These are phyloP conservation scores for Sequoiadendron giganteum DNA, from an alignment of 75 land plant species.

Conservation along the genomic window DNA sequence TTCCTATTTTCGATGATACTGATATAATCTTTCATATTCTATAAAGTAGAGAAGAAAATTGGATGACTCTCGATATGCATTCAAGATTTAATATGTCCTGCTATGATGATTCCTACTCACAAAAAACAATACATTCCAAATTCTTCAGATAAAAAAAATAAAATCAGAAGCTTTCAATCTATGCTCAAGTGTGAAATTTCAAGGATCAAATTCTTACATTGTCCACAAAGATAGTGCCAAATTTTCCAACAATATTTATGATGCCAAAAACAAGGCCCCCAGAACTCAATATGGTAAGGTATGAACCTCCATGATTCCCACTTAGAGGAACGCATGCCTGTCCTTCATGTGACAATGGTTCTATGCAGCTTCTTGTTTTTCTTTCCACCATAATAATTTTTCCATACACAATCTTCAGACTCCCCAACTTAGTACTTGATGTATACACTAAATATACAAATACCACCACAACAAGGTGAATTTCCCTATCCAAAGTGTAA, in stretches of 20 bases:
- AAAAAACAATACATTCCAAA: not conserved
- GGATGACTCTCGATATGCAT: not conserved
- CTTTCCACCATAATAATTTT: slow-evolving; percentile 57
- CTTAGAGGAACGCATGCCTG: slow-evolving; percentile 90
- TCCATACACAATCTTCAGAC: slow-evolving; percentile 76
- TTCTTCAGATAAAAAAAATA: not conserved
- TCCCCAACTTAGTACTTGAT: slow-evolving; percentile 75
- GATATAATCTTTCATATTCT: too few relatives aligned
- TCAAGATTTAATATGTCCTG: not conserved
- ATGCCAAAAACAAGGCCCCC: slow-evolving; percentile 95
- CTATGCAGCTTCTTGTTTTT: slow-evolving; percentile 56
- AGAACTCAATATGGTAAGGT: slow-evolving; percentile 90
- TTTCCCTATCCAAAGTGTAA: slow-evolving; percentile 43
- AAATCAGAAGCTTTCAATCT: not conserved
- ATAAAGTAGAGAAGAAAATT: not conserved
- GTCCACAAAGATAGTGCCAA: slow-evolving; percentile 96
- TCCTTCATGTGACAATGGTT: slow-evolving; percentile 51
- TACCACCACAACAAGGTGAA: slow-evolving; percentile 86
- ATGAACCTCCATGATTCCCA: slow-evolving; percentile 87
- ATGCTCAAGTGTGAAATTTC: not conserved
- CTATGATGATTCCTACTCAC: not conserved
- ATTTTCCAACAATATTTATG: slow-evolving; percentile 93
- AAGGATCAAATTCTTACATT: slow-evolving; percentile 55
- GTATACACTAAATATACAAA: slow-evolving; percentile 89
- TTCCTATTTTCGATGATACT: not conserved